phyloP scores from a whole-genome alignment of 2,329 filamentous ascomycete genomes.

The Sclerotinia minor region DNA sequence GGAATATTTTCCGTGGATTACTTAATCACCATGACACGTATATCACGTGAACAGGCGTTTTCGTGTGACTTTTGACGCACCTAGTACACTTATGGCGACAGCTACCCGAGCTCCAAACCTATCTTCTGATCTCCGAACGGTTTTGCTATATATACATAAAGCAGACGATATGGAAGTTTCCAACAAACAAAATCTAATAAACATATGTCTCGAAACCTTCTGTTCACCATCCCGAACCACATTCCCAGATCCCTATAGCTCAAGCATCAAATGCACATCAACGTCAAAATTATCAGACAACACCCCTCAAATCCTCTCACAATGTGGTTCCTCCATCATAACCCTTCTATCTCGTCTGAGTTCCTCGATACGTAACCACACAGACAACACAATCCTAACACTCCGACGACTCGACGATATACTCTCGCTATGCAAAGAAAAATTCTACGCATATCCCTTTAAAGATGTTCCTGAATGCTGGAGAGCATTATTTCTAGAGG shows the following conservation, averaged over 20 bases:
- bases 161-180: background rate
- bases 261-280: background rate
- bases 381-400: slow-evolving; percentile 25
- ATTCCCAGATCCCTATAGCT: no score
- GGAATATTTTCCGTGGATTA: slow-evolving; percentile 4
- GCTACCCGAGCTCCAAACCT: background rate
- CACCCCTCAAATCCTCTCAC: background rate
- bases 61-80: background rate
- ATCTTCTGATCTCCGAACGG: background rate
- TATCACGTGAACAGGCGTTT: slow-evolving; percentile 4
- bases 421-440: slow-evolving; percentile 59
- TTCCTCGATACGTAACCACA: slow-evolving; percentile 24
- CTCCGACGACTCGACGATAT: slow-evolving; percentile 54
- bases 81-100: background rate
- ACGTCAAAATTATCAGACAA: background rate
- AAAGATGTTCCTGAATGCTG: slow-evolving; percentile 66
- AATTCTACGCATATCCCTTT: slow-evolving; percentile 70
- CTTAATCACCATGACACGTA: background rate
- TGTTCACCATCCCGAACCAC: slow-evolving; percentile 6
- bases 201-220: background rate
- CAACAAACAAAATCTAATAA: background rate
- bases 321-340: slow-evolving; percentile 31
- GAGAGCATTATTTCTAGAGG: slow-evolving; percentile 71
- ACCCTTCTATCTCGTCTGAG: slow-evolving; percentile 29
- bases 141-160: no score